phyloP scores from a whole-genome alignment of 768 basidiomycete genomes.

The Mrakia gelida region DNA sequence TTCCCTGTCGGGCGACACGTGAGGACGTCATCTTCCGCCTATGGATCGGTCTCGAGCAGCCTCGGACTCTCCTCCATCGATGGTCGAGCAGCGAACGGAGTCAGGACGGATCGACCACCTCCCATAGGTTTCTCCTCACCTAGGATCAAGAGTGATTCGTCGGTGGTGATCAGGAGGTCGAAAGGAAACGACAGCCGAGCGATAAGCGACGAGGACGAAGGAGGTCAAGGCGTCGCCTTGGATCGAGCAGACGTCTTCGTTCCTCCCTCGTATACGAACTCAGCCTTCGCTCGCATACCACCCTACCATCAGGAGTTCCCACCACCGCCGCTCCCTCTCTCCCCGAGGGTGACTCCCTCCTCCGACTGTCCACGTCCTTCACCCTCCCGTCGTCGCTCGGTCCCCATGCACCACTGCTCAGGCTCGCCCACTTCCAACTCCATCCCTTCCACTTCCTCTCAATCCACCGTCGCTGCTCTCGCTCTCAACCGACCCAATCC shows the following conservation, averaged over 20 bases:
- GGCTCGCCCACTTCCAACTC: conserved; percentile 1
- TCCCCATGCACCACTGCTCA: conserved; percentile 16
- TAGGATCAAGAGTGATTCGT: conserved; percentile 14
- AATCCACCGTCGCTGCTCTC: not conserved
- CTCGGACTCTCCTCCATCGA: conserved; percentile 22
- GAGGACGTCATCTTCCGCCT: conserved; percentile 17
- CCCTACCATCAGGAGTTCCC: not conserved
- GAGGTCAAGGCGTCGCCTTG: not conserved
- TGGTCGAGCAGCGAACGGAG: conserved; percentile 13
- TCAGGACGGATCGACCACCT: not conserved
- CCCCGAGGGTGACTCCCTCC: not conserved
- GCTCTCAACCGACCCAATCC: not conserved
- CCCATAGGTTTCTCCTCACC: not conserved
- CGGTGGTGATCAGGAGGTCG: not conserved
- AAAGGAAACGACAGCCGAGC: not conserved
- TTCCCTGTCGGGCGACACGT: conserved; percentile 28
- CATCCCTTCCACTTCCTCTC: not conserved
- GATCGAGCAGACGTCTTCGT: not conserved
- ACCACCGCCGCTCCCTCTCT: not conserved
- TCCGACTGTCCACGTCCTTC: not conserved
- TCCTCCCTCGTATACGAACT: not conserved
- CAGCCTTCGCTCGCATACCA: not conserved
- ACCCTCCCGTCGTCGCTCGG: conserved; percentile 12
- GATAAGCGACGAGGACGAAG: not conserved
- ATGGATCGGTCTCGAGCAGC: conserved; percentile 10